Evolutionary conservation across 495 filamentous ascomycete genomes (phyloP).

Genomic region (Penicillium psychrofluorescens): DNA sequence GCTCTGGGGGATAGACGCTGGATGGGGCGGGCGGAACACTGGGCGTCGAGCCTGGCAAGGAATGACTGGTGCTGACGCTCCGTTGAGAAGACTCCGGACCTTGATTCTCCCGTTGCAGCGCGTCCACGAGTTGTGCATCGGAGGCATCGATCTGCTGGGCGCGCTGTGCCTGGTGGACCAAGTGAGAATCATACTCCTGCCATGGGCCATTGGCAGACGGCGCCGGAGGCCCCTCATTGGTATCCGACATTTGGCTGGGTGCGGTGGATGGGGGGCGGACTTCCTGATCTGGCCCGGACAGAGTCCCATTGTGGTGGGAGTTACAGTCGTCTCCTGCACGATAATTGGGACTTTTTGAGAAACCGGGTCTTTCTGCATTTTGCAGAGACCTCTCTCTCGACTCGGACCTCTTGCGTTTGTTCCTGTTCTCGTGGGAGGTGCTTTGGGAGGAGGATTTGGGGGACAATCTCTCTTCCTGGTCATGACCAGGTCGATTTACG

Average conservation of each 20-base stretch:
- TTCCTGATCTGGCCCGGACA: conserved; percentile 14
- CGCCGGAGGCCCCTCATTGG: conserved; percentile 20
- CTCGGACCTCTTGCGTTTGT: conserved; percentile 37
- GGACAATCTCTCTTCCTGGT: conserved; percentile 18
- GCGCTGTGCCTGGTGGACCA: conserved; percentile 35
- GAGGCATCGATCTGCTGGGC: conserved; percentile 44
- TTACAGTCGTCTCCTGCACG: conserved; percentile 3
- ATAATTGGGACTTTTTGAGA: conserved; percentile 13
- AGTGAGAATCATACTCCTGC: conserved; percentile 36
- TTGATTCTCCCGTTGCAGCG: conserved; percentile 43
- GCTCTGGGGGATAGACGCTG: conserved; percentile 30
- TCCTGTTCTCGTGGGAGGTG: conserved; percentile 14
- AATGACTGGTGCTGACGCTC: conserved; percentile 21
- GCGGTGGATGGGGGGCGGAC: conserved; percentile 17
- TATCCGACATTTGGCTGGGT: conserved; percentile 21
- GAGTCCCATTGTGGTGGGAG: conserved; percentile 11
- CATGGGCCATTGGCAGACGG: conserved; percentile 26
- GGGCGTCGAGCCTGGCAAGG: conserved; percentile 23
- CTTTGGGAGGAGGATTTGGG: conserved; percentile 19
- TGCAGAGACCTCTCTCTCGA: conserved; percentile 23
- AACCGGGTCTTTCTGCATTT: conserved; percentile 3
- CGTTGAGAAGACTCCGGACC: conserved; percentile 29
- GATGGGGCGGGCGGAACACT: conserved; percentile 29
- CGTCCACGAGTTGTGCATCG: conserved; percentile 43
- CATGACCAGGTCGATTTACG: conserved; percentile 5